These are phyloP conservation scores for Quercus glauca DNA, from an alignment of 306 rosid genomes.

Conservation along the genomic window DNA sequence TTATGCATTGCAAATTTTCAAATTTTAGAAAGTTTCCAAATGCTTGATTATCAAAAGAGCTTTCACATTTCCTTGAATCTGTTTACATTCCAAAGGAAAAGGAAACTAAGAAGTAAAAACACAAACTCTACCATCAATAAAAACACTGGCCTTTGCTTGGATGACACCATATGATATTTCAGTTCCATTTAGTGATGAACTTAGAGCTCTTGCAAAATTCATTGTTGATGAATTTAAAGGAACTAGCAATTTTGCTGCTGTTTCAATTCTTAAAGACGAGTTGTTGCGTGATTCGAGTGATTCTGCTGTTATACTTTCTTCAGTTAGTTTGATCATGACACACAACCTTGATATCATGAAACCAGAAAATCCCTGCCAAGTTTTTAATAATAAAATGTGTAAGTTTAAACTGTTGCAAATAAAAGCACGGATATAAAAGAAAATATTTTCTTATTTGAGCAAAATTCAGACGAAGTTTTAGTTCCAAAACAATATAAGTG, in stretches of 20 bases:
- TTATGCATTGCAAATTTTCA: too few species aligned
- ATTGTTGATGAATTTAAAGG: constrained; percentile 12
- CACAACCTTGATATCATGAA: background rate
- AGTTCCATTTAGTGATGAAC: constrained; percentile 20
- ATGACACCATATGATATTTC: constrained; percentile 1
- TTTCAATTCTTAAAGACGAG: background rate
- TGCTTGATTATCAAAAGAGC: too few species aligned
- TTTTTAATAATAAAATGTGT: too few species aligned
- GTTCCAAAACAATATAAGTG: background rate
- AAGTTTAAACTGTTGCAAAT: too few species aligned
- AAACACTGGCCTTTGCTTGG: constrained; percentile 12
- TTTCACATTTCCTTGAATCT: too few species aligned
- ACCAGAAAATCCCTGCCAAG: constrained; percentile 8
- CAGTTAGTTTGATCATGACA: background rate
- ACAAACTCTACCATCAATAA: too few species aligned
- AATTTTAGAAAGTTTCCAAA: too few species aligned
- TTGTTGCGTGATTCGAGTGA: background rate
- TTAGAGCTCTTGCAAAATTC: constrained; percentile 14
- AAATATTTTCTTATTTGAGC: too few species aligned
- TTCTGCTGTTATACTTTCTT: background rate
- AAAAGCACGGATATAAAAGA: too few species aligned
- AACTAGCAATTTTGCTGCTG: constrained; percentile 5
- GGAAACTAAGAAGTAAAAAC: too few species aligned
- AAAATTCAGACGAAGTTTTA: too few species aligned
- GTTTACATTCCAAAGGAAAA: too few species aligned